Evolutionary conservation across 768 basidiomycete genomes (phyloP), one percentile per base, ranked within the genome.

Genomic region (Tulasnella sp.): DNA sequence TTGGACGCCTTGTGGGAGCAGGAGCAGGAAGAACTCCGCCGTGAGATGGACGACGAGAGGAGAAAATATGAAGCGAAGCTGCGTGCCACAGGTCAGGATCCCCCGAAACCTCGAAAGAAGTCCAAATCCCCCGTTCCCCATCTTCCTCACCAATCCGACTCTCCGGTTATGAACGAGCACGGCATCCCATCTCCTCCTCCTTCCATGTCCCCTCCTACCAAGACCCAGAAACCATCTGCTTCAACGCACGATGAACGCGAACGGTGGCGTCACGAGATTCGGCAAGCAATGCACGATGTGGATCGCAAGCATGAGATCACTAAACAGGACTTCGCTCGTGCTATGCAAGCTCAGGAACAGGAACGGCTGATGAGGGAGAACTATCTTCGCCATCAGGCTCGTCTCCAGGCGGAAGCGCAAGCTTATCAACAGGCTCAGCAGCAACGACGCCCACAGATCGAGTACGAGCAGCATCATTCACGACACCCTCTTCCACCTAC

Each of bases 211-310:
- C 70, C 70, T 37, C 62, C 70, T 0, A 32, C 47, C 36, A 62
- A 72, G 39, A 14, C 70, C 12, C 32, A 39, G 5, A 72, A 62
- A 36, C 69, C 22, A 11, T 36, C 3, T 16, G 34, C 29, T 22
- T 72, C 70, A 14, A 62, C 70, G 1, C 63, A 62, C 29, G 70
- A 72, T n/a, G 70, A 63, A 4, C 52, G 62, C 8, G 70, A 72
- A 32, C 52, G 70, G 40, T 72, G 70, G 70, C 70, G 70, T 12
- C 34, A 65, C 26, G 70, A 72, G 52, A 72, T 72, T 35, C 52
- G 62, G 26, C 70, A 37, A 17, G 70, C 34, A n/a, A 72, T 72
- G 52, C 7, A 29, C 17, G 70, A 72, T 26, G 62, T 65, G n/a
- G 42, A 17, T 22, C 32, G 37, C 62, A 62, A 42, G 39, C 70